Evolutionary conservation across 2,329 filamentous ascomycete species (phyloP).

Genomic region (Diaporthe caulivora): DNA sequence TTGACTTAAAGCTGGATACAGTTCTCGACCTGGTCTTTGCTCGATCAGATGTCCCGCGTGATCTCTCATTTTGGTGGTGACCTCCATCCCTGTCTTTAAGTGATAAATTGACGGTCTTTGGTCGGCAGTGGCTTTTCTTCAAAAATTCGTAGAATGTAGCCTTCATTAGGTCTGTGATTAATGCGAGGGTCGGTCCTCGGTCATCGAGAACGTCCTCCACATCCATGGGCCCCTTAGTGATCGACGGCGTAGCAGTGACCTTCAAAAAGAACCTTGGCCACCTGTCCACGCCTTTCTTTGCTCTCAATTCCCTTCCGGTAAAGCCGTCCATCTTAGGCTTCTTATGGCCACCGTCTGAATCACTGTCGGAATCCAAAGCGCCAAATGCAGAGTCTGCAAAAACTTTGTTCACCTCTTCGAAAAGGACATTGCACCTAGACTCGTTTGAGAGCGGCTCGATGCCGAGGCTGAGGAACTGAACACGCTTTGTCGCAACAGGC

Average conservation of each 20-base stretch:
- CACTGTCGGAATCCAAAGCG: slow-evolving; percentile 60
- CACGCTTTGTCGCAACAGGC: slow-evolving; percentile 77
- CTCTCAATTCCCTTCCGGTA: slow-evolving; percentile 64
- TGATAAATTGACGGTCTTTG: slow-evolving; percentile 49
- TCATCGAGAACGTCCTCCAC: slow-evolving; percentile 59
- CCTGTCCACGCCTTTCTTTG: slow-evolving; percentile 77
- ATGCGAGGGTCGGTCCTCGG: slow-evolving; percentile 62
- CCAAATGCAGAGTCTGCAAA: slow-evolving; percentile 86
- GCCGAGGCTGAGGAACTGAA: slow-evolving; percentile 87
- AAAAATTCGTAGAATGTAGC: slow-evolving; percentile 82
- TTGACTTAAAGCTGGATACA: not conserved
- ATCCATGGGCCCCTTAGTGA: slow-evolving; percentile 40
- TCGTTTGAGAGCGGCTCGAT: slow-evolving; percentile 72
- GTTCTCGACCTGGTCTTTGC: not conserved
- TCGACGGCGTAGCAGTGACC: slow-evolving; percentile 56
- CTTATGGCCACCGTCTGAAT: slow-evolving; percentile 51
- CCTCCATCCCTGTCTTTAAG: not conserved
- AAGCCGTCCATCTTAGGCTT: slow-evolving; percentile 58
- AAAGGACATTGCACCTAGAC: slow-evolving; percentile 74
- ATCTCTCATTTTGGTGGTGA: not conserved
- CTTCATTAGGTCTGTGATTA: slow-evolving; percentile 73
- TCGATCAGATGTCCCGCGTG: not conserved
- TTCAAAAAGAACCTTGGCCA: slow-evolving; percentile 93
- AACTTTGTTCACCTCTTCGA: slow-evolving; percentile 81
- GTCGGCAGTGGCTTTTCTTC: slow-evolving; percentile 76